A percentile compares a stretch with the other conserved stretches of the same genome.
Conservation (phyloP, 768 basidiomycete genomes). For the Auriscalpium orientale region DNA sequence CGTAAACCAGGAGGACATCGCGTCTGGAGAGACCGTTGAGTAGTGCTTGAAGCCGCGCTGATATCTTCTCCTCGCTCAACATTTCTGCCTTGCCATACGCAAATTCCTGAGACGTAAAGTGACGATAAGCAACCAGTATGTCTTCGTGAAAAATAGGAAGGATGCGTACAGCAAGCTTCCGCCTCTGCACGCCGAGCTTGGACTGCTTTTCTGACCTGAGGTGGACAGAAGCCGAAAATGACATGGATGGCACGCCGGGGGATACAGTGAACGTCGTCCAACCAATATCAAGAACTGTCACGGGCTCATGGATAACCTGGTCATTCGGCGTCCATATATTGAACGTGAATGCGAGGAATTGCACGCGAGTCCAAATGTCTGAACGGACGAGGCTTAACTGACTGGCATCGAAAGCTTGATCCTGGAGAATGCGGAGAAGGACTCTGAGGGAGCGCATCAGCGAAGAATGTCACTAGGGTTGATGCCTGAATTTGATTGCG, state of each 20-base stretch:
- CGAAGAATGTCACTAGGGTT: background rate
- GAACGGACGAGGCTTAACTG: conserved; percentile 8
- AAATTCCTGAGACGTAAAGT: background rate
- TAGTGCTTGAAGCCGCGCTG: conserved; percentile 2
- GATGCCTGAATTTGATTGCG: too few relatives aligned
- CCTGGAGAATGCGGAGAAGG: conserved; percentile 4
- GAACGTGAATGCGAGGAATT: conserved; percentile 7
- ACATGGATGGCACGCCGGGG: conserved; percentile 1
- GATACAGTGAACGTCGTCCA: conserved; percentile 3
- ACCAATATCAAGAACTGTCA: conserved; percentile 10
- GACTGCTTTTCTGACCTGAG: conserved; percentile 4
- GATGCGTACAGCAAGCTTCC: background rate
- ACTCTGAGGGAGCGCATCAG: background rate
- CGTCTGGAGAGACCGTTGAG: background rate
- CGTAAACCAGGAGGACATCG: conserved; percentile 7
- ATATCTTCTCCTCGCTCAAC: conserved; percentile 1
- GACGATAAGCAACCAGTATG: background rate
- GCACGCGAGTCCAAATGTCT: background rate
- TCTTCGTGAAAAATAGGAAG: background rate
- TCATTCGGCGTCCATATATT: conserved; percentile 7
- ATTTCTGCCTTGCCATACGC: conserved; percentile 4
- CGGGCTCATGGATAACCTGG: conserved; percentile 5
- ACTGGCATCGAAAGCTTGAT: conserved; percentile 1
- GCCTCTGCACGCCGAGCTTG: conserved; percentile 5
- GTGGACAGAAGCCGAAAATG: conserved; percentile 4